phyloP scores from a whole-genome alignment of 257 asterid species.

The Parsonsia alboflavescens region DNA sequence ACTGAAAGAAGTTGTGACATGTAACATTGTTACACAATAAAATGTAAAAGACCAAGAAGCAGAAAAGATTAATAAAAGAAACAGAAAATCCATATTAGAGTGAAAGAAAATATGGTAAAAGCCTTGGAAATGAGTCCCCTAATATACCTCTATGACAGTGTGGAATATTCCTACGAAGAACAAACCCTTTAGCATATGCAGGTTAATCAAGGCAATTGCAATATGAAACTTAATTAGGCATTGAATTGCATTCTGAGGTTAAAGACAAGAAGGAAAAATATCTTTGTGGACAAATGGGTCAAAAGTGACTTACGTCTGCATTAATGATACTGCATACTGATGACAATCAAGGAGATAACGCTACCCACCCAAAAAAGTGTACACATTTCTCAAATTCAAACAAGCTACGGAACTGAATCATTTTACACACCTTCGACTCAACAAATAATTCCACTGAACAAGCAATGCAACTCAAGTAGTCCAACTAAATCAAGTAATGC shows the following conservation, averaged over 20 bases:
- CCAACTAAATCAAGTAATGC: too few relatives aligned
- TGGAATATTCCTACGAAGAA: slow-evolving; percentile 92
- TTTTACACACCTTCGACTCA: too few relatives aligned
- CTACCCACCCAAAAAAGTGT: too few relatives aligned
- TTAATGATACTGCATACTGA: neutral
- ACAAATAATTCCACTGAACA: too few relatives aligned
- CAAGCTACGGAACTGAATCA: too few relatives aligned
- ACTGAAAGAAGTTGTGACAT: slow-evolving; percentile 48
- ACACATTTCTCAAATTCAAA: too few relatives aligned
- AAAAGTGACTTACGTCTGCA: neutral
- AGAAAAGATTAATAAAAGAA: neutral
- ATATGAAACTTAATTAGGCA: too few relatives aligned
- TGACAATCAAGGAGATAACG: too few relatives aligned
- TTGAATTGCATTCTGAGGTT: neutral
- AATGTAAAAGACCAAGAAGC: neutral
- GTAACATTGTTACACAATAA: slow-evolving; percentile 9
- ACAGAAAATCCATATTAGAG: neutral
- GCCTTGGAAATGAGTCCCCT: neutral
- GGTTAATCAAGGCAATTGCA: too few relatives aligned
- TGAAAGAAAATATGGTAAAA: neutral
- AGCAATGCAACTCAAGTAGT: too few relatives aligned
- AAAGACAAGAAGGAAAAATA: neutral
- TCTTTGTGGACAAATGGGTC: neutral
- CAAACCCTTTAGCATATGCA: slow-evolving; percentile 47
- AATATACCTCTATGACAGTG: slow-evolving; percentile 72